Percentiles rank a stretch among this genome's conserved stretches.
These are phyloP conservation scores for Vigna mungo DNA, from an alignment of 306 rosid species.

Conservation along the genomic window DNA sequence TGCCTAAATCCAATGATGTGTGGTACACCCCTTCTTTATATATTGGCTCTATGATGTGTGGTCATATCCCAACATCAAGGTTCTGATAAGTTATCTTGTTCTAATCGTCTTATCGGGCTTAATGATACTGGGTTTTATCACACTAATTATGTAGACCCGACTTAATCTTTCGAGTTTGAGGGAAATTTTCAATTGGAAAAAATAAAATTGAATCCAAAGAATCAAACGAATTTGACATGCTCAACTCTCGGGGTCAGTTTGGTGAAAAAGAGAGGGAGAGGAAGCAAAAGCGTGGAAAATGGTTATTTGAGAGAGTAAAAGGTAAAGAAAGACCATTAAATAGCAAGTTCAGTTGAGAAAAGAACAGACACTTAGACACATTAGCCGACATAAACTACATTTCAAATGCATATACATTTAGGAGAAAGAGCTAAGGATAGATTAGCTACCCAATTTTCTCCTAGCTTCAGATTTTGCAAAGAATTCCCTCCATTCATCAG, in stretches of 20 bases:
- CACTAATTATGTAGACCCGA: neutral
- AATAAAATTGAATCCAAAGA: conserved; percentile 26
- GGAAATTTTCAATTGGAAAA: conserved; percentile 9
- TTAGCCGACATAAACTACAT: conserved; percentile 7
- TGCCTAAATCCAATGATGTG: too few relatives aligned
- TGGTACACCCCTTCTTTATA: neutral
- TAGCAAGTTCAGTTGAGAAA: conserved; percentile 29
- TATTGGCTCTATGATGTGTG: neutral
- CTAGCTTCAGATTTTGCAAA: conserved; percentile 79
- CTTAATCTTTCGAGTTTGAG: neutral
- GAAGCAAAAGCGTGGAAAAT: too few relatives aligned
- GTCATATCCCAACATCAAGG: neutral
- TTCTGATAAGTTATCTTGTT: neutral
- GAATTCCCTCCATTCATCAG: conserved; percentile 85
- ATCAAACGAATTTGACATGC: conserved; percentile 2
- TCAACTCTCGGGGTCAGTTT: neutral
- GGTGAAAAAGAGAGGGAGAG: too few relatives aligned
- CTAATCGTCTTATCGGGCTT: conserved; percentile 13
- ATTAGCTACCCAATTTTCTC: conserved; percentile 62
- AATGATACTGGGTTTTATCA: neutral
- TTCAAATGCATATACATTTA: neutral
- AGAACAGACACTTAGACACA: neutral
- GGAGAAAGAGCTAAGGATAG: neutral
- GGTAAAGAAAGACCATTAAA: conserved; percentile 6
- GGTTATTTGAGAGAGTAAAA: too few relatives aligned